Conservation (phyloP, 2,329 filamentous ascomycete genomes). For the Trichophyton equinum region DNA sequence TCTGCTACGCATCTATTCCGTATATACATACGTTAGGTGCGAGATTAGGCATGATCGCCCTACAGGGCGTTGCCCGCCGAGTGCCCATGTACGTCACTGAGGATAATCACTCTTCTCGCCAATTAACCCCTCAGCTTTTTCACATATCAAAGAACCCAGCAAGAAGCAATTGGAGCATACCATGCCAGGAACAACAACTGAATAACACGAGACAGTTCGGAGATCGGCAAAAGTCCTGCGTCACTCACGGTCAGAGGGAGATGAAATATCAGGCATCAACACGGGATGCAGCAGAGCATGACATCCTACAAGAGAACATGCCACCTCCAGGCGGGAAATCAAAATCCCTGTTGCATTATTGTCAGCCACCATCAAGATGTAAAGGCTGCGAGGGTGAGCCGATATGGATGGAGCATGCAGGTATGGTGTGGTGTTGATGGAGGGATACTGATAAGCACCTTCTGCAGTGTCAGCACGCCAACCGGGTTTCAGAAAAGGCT, state of each 20-base stretch:
- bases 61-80: no score
- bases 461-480: neutral
- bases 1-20: neutral
- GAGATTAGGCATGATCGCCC: neutral
- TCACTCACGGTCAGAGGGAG: neutral
- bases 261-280: neutral
- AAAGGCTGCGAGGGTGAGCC: neutral
- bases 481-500: neutral
- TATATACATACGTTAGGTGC: neutral
- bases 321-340: neutral
- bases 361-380: neutral
- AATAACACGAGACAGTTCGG: neutral
- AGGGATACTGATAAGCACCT: neutral
- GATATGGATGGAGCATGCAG: neutral
- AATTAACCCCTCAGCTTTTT: neutral
- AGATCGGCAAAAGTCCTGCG: neutral
- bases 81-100: neutral
- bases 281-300: neutral
- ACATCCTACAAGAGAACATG: neutral
- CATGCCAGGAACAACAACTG: neutral
- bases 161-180: neutral
- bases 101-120: neutral
- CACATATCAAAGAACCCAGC: neutral
- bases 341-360: neutral
- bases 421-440: neutral